A percentile compares a stretch with the other conserved stretches of the same genome.
Conservation (phyloP, 441 rosid species). For the Gossypium lobatum region DNA sequence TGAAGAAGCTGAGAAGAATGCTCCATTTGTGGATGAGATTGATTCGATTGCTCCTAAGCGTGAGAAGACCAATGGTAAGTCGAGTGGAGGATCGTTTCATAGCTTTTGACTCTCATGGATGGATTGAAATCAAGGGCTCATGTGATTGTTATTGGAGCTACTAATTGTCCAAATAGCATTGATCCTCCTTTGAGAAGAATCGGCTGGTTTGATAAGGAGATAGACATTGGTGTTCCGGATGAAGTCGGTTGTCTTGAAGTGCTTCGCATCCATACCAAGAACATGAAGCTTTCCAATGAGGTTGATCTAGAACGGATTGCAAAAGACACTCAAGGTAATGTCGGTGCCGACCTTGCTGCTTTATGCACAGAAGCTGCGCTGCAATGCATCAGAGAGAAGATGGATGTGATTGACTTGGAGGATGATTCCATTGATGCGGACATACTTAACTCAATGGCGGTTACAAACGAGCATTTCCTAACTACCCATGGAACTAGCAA, state of each 20-base stretch:
- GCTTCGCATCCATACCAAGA: constrained; percentile 60
- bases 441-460: too few species aligned
- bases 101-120: constrained; percentile 62
- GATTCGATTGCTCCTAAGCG: constrained; percentile 66
- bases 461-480: too few species aligned
- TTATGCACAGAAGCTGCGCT: too few species aligned
- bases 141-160: constrained; percentile 57
- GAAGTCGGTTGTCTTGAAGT: constrained; percentile 67
- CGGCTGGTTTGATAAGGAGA: constrained; percentile 60
- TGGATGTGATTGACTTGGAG: too few species aligned
- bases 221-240: constrained; percentile 64
- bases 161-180: constrained; percentile 62
- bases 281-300: constrained; percentile 66
- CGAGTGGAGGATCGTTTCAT: constrained; percentile 66
- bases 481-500: too few species aligned
- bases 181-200: constrained; percentile 59
- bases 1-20: constrained; percentile 65
- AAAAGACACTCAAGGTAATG: constrained; percentile 38
- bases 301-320: constrained; percentile 56
- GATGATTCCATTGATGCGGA: too few species aligned
- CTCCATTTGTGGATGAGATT: constrained; percentile 58
- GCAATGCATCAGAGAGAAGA: too few species aligned
- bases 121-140: constrained; percentile 58
- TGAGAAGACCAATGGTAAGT: constrained; percentile 61
- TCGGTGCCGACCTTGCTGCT: too few species aligned